A percentile compares a stretch with the other conserved stretches of the same genome.
Evolutionary conservation across 345 rosid species (phyloP).

Genomic region (Gossypium sturtianum): DNA sequence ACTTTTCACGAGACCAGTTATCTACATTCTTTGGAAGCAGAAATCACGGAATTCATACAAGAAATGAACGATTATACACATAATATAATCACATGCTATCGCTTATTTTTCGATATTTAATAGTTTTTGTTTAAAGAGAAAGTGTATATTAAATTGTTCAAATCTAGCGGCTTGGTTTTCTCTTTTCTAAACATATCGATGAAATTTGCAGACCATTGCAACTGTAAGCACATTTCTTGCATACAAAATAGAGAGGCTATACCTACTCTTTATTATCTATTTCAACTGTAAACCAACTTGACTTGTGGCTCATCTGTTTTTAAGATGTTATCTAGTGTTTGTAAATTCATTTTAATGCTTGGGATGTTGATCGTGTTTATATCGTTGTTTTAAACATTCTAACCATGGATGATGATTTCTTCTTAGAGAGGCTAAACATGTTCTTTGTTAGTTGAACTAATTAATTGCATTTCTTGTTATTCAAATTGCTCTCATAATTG

Average conservation of each 20-base stretch:
- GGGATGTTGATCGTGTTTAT: not conserved
- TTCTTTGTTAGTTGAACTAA: not conserved
- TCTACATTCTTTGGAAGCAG: not conserved
- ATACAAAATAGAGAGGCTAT: slow-evolving; percentile 37
- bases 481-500: not conserved
- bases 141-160: not conserved
- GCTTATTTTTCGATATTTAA: not conserved
- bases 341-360: too few relatives aligned
- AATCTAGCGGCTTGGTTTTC: not conserved
- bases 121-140: not conserved
- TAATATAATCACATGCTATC: not conserved
- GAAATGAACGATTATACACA: not conserved
- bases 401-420: not conserved
- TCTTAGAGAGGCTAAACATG: too few relatives aligned
- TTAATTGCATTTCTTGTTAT: not conserved
- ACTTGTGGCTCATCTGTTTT: too few relatives aligned
- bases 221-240: slow-evolving; percentile 50
- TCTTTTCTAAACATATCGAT: not conserved
- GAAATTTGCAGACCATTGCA: slow-evolving; percentile 44
- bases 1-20: not conserved
- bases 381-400: not conserved
- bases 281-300: too few relatives aligned
- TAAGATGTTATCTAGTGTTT: too few relatives aligned
- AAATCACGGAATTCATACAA: not conserved
- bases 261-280: too few relatives aligned